Base-by-base conservation (phyloP, 345 rosid genomes). In the Lagerstroemia speciosa region DNA sequence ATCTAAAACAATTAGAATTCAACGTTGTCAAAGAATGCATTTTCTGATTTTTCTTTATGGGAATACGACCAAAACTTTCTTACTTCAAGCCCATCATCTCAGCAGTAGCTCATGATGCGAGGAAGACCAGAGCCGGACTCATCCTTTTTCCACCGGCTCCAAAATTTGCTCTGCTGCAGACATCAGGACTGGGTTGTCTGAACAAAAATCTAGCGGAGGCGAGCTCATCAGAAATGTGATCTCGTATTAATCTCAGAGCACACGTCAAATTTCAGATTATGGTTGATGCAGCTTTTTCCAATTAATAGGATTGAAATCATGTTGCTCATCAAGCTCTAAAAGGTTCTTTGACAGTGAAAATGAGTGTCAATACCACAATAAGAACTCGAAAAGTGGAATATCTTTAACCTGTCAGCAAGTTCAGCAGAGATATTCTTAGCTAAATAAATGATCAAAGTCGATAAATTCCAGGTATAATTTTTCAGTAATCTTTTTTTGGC, bases 121-220 rank as follows among this genome's bases (percentile, higher is more conserved):
- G 85, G 81, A 94, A 94, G 17, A 91, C 99, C 76, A 94, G 78
- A 69, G 96, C 96, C 6, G 97, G 99, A 70, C 96, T 85, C 96
- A 91, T 89, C 78, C 99, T 85, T 82, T 94, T 94, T 29, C 99
- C 99, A 78, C 99, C 97, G 67, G 99, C 99, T 72, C 99, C 73
- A 76, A 94, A 40, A 91, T 91, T 80, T 94, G 97, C 80, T 94
- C 93, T 65, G 99, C 99, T 20, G 97, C 97, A 50, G 97, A 91
- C 89, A 84, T 89, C 64, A 94, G 77, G 69, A 94, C 92, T 29
- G 99, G 93, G 67, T 94, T 91, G 72, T 94, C 97, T 75, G 97
- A 95, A 67, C 97, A 75, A 91, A 97, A 84, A 94, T 88, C 97
- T 94, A 83, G 38, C 73, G 80, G 30, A 71, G 12, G 77, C 65